Conservation (phyloP, 1,284 basidiomycete species). For the Leccinum idahoense region DNA sequence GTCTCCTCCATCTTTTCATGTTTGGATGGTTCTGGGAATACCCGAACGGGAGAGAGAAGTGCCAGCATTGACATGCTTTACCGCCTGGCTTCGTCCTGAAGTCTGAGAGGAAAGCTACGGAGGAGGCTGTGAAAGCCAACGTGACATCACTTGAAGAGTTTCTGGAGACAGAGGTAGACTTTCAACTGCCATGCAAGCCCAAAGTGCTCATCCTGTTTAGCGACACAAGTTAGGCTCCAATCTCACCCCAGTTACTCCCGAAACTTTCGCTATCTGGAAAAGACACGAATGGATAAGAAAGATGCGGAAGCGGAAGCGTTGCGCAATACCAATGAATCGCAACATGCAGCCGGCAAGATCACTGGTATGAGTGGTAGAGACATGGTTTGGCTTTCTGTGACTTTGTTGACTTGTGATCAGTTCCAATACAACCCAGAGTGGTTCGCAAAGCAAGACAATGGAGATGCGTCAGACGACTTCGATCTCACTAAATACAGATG, state of each 20-base stretch:
- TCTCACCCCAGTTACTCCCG: conserved; percentile 93
- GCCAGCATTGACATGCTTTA: conserved; percentile 93
- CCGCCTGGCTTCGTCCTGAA: conserved; percentile 95
- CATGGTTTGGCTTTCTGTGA: conserved; percentile 2
- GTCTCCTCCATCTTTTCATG: conserved; percentile 31
- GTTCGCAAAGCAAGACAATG: conserved; percentile 84
- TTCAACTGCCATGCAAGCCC: background rate
- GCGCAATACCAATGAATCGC: conserved; percentile 81
- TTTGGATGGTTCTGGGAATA: conserved; percentile 95
- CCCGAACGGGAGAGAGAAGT: conserved; percentile 75
- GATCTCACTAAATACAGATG: conserved; percentile 24
- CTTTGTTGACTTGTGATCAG: conserved; percentile 34
- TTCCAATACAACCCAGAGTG: conserved; percentile 96
- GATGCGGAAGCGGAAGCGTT: conserved; percentile 77
- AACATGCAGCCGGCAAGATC: conserved; percentile 86
- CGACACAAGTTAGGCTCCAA: conserved; percentile 92
- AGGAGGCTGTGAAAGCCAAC: conserved; percentile 84
- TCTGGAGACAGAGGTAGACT: conserved; percentile 86
- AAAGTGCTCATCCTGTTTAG: conserved; percentile 36
- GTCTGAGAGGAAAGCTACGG: conserved; percentile 82
- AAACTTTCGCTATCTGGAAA: conserved; percentile 93
- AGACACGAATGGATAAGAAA: conserved; percentile 90
- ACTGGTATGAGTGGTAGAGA: conserved; percentile 94
- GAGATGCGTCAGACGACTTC: conserved; percentile 50
- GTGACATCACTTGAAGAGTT: conserved; percentile 95